phyloP scores from a whole-genome alignment of 106 monocot genomes.

The Ottelia alismoides region DNA sequence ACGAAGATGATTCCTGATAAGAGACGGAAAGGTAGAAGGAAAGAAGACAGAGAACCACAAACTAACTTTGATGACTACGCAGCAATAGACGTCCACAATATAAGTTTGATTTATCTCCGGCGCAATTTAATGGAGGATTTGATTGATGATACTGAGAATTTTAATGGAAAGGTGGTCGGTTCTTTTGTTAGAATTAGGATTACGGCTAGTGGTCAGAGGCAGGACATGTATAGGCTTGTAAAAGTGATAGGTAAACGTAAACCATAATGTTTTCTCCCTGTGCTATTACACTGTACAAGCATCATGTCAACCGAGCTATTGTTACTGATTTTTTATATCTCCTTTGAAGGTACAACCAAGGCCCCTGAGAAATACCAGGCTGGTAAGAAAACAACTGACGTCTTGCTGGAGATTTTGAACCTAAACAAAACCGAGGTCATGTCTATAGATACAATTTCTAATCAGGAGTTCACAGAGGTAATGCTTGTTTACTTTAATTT shows the following conservation, averaged over 20 bases:
- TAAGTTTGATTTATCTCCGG: conserved; percentile 57
- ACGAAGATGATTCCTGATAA: conserved; percentile 25
- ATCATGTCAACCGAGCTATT: too few species aligned
- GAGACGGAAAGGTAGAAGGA: conserved; percentile 42
- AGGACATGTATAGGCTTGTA: conserved; percentile 86
- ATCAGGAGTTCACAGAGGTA: conserved; percentile 99
- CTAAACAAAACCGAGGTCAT: conserved; percentile 71
- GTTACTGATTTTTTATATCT: background rate
- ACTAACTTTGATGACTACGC: conserved; percentile 73
- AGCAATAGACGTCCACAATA: conserved; percentile 88
- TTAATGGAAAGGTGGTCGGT: conserved; percentile 72
- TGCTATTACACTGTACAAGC: too few species aligned
- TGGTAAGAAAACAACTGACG: conserved; percentile 83
- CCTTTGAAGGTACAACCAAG: conserved; percentile 47
- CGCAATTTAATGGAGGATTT: conserved; percentile 93
- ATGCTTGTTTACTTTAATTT: too few species aligned
- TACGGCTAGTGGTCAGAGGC: conserved; percentile 39
- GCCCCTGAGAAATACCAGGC: conserved; percentile 58
- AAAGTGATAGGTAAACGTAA: conserved; percentile 58
- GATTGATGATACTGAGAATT: conserved; percentile 50
- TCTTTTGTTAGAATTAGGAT: conserved; percentile 96
- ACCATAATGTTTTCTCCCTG: background rate
- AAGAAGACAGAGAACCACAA: conserved; percentile 28
- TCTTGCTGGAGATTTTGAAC: conserved; percentile 75
- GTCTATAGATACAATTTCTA: conserved; percentile 76